phyloP scores from a whole-genome alignment of 2,329 filamentous ascomycete genomes.

The Plenodomus lindquistii region DNA sequence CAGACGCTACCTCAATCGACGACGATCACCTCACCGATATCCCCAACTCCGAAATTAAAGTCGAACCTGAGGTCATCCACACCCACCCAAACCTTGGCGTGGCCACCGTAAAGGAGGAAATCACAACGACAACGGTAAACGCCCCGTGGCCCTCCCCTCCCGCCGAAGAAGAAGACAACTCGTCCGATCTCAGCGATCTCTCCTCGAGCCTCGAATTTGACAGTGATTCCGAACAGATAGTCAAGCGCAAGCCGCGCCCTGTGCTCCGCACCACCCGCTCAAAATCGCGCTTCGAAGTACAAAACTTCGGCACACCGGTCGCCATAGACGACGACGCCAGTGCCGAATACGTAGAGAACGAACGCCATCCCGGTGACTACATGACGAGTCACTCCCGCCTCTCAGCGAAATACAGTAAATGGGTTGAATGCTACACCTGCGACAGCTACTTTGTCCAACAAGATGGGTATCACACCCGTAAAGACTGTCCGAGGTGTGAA shows the following conservation, averaged over 20 bases:
- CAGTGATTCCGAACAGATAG: conserved; percentile 39
- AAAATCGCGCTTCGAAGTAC: conserved; percentile 33
- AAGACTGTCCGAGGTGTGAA: conserved; percentile 89
- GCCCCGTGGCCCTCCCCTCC: conserved; percentile 33
- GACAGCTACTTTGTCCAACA: conserved; percentile 80
- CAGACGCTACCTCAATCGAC: conserved; percentile 45
- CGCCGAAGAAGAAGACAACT: conserved; percentile 33
- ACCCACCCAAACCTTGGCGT: conserved; percentile 32
- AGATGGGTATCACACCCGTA: conserved; percentile 81
- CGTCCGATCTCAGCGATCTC: conserved; percentile 47
- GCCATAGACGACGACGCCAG: conserved; percentile 25
- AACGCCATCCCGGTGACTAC: conserved; percentile 61
- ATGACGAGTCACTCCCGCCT: conserved; percentile 77
- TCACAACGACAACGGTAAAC: conserved; percentile 33
- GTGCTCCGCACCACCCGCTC: conserved; percentile 41
- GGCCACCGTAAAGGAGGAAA: conserved; percentile 33
- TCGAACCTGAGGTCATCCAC: conserved; percentile 25
- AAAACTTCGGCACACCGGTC: conserved; percentile 37
- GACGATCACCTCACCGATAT: conserved; percentile 20
- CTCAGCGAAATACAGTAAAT: conserved; percentile 74
- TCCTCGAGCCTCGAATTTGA: conserved; percentile 46
- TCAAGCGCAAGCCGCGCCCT: conserved; percentile 39
- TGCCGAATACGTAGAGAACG: conserved; percentile 30
- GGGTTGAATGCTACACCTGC: conserved; percentile 90
- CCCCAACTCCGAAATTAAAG: conserved; percentile 20